Conservation (phyloP, 2,329 filamentous ascomycete genomes). For the Penicillium italicum region DNA sequence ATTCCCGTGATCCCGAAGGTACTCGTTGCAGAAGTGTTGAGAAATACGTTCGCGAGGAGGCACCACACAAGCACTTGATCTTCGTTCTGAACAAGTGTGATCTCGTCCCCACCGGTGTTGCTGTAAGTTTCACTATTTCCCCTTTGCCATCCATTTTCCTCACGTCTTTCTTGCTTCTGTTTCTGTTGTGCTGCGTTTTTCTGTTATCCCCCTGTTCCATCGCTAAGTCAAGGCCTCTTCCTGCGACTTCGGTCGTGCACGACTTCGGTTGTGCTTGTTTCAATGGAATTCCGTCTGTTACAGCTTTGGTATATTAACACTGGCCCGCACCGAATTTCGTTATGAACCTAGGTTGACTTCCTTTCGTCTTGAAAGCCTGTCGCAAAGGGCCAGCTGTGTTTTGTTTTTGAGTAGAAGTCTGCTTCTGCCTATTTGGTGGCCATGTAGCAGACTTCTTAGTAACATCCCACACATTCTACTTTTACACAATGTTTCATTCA, state of each 20-base stretch:
- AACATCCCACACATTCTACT: slow-evolving; percentile 79
- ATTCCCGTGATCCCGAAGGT: slow-evolving; percentile 83
- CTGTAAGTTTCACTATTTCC: slow-evolving; percentile 65
- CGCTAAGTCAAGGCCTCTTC: slow-evolving; percentile 90
- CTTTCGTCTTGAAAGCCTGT: slow-evolving; percentile 85
- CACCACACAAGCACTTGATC: slow-evolving; percentile 91
- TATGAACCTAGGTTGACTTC: slow-evolving; percentile 65
- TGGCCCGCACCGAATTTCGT: slow-evolving; percentile 64
- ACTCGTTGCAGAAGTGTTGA: slow-evolving; percentile 87
- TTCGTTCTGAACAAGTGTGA: slow-evolving; percentile 91
- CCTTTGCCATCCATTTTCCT: not conserved
- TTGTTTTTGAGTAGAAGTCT: slow-evolving; percentile 96
- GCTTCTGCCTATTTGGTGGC: slow-evolving; percentile 60
- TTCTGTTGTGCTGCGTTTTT: slow-evolving; percentile 20
- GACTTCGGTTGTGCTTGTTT: slow-evolving; percentile 35
- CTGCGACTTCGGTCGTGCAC: slow-evolving; percentile 51
- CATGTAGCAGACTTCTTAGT: slow-evolving; percentile 92
- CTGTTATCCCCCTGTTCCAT: slow-evolving; percentile 35
- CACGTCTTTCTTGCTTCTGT: slow-evolving; percentile 1
- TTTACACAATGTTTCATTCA: slow-evolving; percentile 38
- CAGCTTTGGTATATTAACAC: slow-evolving; percentile 94
- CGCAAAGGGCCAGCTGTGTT: slow-evolving; percentile 75
- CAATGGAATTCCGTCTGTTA: slow-evolving; percentile 92
- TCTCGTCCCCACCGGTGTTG: slow-evolving; percentile 84
- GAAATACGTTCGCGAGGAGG: slow-evolving; percentile 89